A percentile compares a stretch with the other conserved stretches of the same genome.
These are phyloP conservation scores for Coprinopsis cinerea DNA, from an alignment of 768 basidiomycete species.

Conservation along the genomic window DNA sequence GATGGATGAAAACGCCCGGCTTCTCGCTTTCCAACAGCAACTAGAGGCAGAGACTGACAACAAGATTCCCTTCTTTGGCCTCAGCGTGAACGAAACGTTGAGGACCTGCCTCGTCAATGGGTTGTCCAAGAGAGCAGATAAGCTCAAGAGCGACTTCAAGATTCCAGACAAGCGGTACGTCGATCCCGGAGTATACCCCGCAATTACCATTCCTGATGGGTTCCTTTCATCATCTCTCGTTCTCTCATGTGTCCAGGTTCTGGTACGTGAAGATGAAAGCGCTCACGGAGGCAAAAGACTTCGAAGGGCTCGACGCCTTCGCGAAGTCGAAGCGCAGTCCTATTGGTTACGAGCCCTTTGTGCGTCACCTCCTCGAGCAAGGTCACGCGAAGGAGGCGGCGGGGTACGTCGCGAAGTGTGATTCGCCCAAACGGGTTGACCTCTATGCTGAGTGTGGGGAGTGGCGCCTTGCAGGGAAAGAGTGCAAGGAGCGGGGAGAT, in stretches of 20 bases:
- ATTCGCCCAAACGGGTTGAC: constrained; percentile 75
- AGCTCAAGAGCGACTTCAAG: constrained; percentile 83
- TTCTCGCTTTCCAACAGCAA: constrained; percentile 80
- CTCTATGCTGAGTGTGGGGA: constrained; percentile 88
- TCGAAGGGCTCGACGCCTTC: constrained; percentile 81
- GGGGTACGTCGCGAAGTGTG: constrained; percentile 76
- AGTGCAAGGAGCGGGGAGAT: constrained; percentile 87
- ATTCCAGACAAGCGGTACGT: constrained; percentile 89
- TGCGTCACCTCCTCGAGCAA: constrained; percentile 67
- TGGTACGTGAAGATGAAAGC: constrained; percentile 92
- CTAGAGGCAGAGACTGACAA: constrained; percentile 82
- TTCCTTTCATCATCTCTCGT: not conserved
- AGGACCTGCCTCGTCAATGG: constrained; percentile 70
- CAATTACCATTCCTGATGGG: not conserved
- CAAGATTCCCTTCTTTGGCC: constrained; percentile 74
- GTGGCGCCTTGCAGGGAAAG: constrained; percentile 81
- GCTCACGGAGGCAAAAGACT: constrained; percentile 72
- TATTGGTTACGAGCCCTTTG: constrained; percentile 93
- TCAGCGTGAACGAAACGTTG: constrained; percentile 86
- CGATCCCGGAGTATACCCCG: not conserved
- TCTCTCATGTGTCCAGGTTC: constrained; percentile 47
- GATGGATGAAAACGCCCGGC: constrained; percentile 77
- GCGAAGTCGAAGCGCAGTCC: constrained; percentile 85
- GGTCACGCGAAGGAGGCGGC: constrained; percentile 75
- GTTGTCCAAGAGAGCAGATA: constrained; percentile 84